A percentile compares a stretch with the other conserved stretches of the same genome.
These are phyloP conservation scores for Aspergillus ustus DNA, from an alignment of 2,329 filamentous ascomycete genomes.

Conservation along the genomic window DNA sequence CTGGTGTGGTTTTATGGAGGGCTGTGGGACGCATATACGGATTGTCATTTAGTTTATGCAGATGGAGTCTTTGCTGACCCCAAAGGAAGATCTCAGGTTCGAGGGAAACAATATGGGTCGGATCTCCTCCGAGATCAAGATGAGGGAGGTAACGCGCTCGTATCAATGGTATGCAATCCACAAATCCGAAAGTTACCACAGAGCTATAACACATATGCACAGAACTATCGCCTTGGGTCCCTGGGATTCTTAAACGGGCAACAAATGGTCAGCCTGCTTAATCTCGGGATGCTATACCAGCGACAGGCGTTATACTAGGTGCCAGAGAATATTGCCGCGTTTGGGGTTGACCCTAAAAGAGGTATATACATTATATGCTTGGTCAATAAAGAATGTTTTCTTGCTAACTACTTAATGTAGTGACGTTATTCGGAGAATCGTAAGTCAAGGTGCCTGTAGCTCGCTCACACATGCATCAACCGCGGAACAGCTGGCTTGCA, in stretches of 20 bases:
- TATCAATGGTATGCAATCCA: neutral
- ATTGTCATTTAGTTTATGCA: neutral
- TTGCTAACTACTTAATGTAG: neutral
- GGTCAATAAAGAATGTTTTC: neutral
- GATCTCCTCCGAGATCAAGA: neutral
- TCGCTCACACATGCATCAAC: neutral
- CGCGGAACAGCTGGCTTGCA: neutral
- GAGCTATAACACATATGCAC: neutral
- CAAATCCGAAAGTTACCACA: neutral
- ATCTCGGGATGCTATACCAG: slow-evolving; percentile 1
- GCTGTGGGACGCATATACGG: neutral
- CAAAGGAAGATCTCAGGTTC: slow-evolving; percentile 1
- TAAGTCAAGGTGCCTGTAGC: neutral
- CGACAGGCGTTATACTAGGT: neutral
- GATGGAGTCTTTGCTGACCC: neutral
- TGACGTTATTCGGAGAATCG: neutral
- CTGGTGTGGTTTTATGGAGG: slow-evolving; percentile 4
- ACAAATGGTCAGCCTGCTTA: neutral
- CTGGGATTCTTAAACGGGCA: neutral
- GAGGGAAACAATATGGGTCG: slow-evolving; percentile 1
- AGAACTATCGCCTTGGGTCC: slow-evolving; percentile 3
- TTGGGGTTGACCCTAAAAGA: neutral
- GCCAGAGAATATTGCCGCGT: neutral
- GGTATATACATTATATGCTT: neutral
- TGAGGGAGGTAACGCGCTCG: neutral